A percentile compares a stretch with the other conserved stretches of the same genome.
phyloP scores from a whole-genome alignment of 2,329 filamentous ascomycete genomes.

The Blastomyces parvus region DNA sequence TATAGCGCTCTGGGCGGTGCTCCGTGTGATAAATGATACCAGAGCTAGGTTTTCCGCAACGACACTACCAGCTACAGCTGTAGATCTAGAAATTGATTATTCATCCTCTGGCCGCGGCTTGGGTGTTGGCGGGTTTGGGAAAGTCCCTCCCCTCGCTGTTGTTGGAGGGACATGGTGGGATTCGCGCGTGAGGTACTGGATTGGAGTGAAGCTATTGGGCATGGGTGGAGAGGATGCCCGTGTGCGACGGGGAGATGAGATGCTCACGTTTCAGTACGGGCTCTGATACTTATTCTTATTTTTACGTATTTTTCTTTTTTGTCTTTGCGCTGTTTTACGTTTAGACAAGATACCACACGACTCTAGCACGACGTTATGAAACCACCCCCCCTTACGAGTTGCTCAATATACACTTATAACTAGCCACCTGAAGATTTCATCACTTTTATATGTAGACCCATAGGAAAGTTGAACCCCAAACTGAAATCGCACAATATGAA shows the following conservation, averaged over 20 bases:
- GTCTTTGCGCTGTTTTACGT: background rate
- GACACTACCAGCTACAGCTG: conserved; percentile 7
- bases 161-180: conserved; percentile 17
- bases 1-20: conserved; percentile 7
- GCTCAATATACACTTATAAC: background rate
- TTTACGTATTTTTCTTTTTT: background rate
- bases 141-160: conserved; percentile 11
- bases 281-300: conserved; percentile 2
- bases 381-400: background rate
- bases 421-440: background rate
- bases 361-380: background rate
- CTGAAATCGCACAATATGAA: background rate
- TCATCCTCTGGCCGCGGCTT: conserved; percentile 1
- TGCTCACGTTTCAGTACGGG: conserved; percentile 16
- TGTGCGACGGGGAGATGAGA: conserved; percentile 15
- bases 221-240: conserved; percentile 12
- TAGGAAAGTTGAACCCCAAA: background rate
- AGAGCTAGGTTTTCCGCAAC: conserved; percentile 6
- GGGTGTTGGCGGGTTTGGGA: conserved; percentile 2
- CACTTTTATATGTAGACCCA: background rate
- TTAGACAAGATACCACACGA: background rate
- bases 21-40: conserved; percentile 13
- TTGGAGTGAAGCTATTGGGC: conserved; percentile 14
- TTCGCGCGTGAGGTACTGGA: conserved; percentile 13
- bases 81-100: conserved; percentile 9